A percentile compares a stretch with the other conserved stretches of the same genome.
phyloP scores from a whole-genome alignment of 2,329 filamentous ascomycete species.

The Fusarium buharicum region DNA sequence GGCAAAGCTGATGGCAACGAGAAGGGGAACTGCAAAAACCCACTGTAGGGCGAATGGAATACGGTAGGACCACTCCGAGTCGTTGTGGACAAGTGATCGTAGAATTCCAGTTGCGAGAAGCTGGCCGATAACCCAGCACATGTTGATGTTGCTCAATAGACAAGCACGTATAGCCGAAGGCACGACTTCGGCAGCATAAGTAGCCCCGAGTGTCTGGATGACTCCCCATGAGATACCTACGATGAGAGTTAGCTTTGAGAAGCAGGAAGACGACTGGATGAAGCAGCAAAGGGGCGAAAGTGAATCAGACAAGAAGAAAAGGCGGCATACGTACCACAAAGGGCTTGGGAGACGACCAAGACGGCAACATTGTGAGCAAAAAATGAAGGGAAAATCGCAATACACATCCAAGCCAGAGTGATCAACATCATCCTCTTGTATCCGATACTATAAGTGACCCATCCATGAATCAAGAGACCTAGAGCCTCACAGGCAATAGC shows the following conservation, averaged over 20 bases:
- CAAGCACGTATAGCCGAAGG: constrained; percentile 49
- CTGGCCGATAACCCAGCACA: constrained; percentile 57
- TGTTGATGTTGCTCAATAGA: constrained; percentile 53
- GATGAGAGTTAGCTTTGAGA: background rate
- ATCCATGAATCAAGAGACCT: constrained; percentile 55
- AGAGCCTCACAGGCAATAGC: constrained; percentile 39
- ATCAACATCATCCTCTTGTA: constrained; percentile 54
- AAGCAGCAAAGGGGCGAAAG: background rate
- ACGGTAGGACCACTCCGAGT: constrained; percentile 42
- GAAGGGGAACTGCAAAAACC: constrained; percentile 52
- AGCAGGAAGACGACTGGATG: accelerated
- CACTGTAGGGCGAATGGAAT: constrained; percentile 56
- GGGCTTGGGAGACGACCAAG: constrained; percentile 49
- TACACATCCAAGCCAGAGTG: constrained; percentile 48
- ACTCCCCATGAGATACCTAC: constrained; percentile 48
- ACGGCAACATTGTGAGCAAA: constrained; percentile 49
- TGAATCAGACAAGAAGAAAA: no score
- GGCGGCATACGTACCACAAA: no score
- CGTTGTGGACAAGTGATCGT: constrained; percentile 45
- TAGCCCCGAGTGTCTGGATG: constrained; percentile 51
- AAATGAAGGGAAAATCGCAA: constrained; percentile 54
- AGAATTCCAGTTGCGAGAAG: constrained; percentile 51
- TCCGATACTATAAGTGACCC: constrained; percentile 51
- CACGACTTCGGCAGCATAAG: constrained; percentile 53
- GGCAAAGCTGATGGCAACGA: constrained; percentile 50